Evolutionary conservation across 345 rosid species (phyloP), one percentile per base, ranked within the genome.

Genomic region (Rhizophora apiculata): DNA sequence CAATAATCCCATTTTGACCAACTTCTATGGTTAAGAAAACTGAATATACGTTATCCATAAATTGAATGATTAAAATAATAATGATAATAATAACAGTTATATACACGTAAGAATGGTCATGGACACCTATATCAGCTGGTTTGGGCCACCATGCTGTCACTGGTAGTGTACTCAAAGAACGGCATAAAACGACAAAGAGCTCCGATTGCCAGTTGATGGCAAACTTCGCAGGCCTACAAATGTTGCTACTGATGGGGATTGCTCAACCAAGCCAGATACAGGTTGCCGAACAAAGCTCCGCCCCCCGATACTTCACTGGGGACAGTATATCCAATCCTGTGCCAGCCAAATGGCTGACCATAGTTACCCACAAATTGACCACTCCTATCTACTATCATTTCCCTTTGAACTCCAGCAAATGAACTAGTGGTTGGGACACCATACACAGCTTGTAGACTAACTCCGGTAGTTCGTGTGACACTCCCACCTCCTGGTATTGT

Each of bases 181-280:
- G 43, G 78, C 56, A 71, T 83, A 70, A 82, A 82, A 1, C 77
- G 67, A 67, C 82, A 82, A 24, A 79, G 79, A 10, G 58, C 62
- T 77, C 68, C 68, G 31, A 60, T 66, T 77, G 72, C 11, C 69
- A 22, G 60, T 32, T 30, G 78, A 68, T 5, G 67, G 55, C 4
- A 74, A 75, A 69, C 77, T 74, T 16, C 65, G 74, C 67, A 80
- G 70, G 82, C 83, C 85, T 7, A 65, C 72, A 78, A 82, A 85
- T 26, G 85, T 75, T 66, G 85, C 88, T 55, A 68, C 31, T 32
- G 85, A 79, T 63, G 77, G 57, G 63, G 88, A 77, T 43, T 72
- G 52, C 22, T 32, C 46, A 36, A 27, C 53, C 66, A 72, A 66
- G 22, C 71, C 66, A 8, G 71, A 60, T 5, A 54, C 71, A 60